Conservation (phyloP, 768 basidiomycete species). For the Dentipellis fragilis region DNA sequence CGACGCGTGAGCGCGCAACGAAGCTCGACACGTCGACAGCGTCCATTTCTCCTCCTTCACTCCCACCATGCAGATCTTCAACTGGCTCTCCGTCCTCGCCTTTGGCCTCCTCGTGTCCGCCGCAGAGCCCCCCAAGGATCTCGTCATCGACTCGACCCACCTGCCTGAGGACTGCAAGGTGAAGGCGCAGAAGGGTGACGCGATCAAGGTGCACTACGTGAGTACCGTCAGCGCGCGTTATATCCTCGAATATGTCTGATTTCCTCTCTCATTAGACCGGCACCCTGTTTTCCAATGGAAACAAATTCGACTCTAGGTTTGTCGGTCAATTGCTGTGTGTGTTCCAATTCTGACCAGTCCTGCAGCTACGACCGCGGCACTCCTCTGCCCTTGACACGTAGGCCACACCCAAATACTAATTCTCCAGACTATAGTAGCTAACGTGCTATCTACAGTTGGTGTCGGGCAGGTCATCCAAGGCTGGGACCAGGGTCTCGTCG, state of each 20-base stretch:
- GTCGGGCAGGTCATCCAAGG: conserved; percentile 74
- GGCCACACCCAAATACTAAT: conserved; percentile 14
- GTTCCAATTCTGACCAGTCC: background rate
- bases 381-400: conserved; percentile 75
- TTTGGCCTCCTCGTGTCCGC: conserved; percentile 39
- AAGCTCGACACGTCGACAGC: background rate
- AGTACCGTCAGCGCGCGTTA: conserved; percentile 18
- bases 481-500: conserved; percentile 75
- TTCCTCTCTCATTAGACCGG: conserved; percentile 50
- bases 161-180: conserved; percentile 45
- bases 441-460: conserved; percentile 41
- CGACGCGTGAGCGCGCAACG: background rate
- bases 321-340: background rate
- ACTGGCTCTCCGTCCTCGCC: conserved; percentile 35
- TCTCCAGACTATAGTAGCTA: background rate
- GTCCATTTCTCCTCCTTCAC: background rate
- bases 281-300: conserved; percentile 61
- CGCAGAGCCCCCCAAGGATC: conserved; percentile 39
- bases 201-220: conserved; percentile 73
- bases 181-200: conserved; percentile 52
- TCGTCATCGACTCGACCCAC: conserved; percentile 53
- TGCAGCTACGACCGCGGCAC: conserved; percentile 57
- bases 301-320: conserved; percentile 86
- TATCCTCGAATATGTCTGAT: background rate
- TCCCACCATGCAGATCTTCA: conserved; percentile 41